Base-by-base conservation (phyloP, 192 early-diverging fungal species). In the Entophlyctis luteolus region DNA sequence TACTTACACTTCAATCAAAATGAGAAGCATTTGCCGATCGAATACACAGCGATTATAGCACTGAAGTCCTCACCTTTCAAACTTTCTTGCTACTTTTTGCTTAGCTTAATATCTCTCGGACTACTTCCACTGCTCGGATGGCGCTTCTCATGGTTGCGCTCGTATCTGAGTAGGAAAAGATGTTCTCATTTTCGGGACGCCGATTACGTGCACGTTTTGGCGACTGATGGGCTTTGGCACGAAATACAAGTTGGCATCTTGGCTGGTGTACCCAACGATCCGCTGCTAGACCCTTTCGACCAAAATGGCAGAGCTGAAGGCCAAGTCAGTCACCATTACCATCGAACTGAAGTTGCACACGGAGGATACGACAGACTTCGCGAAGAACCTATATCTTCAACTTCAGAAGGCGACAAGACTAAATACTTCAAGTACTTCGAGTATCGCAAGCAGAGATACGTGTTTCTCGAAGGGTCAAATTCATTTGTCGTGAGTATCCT, bases 391-490 rank as follows among this genome's bases (percentile, higher is more conserved):
- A 16, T 52, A 16, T 20, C 5, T 6, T 16, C 6, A 20, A 20
- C 20, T 5, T 28, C 6, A 1, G 49, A 20, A 0, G 5, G 28
- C 22, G 49, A 0, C 45, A 33, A 47, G 0, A 42, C 50, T 20
- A 48, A 37, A 32, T n/a, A 16, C 18, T 73, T 67, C 38, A 52
- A 28, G 39, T 74, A 55, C 20, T 79, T 79, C 54, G 71, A 73
- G 32, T 79, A 48, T 67, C 34, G 72, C 27, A 76, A 72, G 50
- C 77, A 77, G 52, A 57, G 77, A n/a, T 79, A 77, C 42, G 47
- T 79, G 2, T 79, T 76, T 49, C 23, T 32, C 14, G 59, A 74
- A 16, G 59, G 47, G 2, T 12, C 31, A 18, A 53, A 52, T 38
- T 69, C 62, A 20, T 79, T 79, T 67, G 39, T 75, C 27, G 76